These are phyloP conservation scores for Nannizzia gypsea DNA, from an alignment of 2,329 filamentous ascomycete genomes.

Conservation along the genomic window DNA sequence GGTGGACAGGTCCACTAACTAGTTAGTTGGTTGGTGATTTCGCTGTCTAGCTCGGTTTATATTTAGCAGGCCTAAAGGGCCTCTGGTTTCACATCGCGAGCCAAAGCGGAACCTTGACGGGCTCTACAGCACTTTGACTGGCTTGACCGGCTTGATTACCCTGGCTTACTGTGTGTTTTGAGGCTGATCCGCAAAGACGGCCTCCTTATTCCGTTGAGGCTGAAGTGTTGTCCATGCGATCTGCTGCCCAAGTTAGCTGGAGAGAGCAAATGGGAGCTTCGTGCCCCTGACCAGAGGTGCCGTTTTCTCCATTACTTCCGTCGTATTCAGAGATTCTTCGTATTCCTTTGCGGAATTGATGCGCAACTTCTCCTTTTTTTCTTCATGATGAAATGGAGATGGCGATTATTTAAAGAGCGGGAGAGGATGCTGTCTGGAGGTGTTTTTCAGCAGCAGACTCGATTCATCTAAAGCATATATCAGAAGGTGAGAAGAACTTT, in stretches of 20 bases:
- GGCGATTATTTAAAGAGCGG: neutral
- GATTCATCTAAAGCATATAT: neutral
- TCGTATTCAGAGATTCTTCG: slow-evolving; percentile 4
- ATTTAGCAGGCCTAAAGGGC: neutral
- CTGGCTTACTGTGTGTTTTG: neutral
- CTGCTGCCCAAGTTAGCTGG: neutral
- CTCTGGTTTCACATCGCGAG: neutral
- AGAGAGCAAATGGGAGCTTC: neutral
- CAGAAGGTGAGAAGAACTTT: neutral
- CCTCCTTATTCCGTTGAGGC: neutral
- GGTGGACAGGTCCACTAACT: no score
- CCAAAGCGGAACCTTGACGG: neutral
- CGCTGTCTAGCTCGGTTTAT: no score
- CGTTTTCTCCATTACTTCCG: neutral
- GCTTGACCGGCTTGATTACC: neutral
- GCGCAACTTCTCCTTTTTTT: neutral
- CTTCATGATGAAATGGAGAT: neutral
- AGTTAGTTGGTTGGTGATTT: no score
- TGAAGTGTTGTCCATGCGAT: neutral
- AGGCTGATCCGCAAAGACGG: neutral
- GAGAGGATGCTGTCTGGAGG: neutral
- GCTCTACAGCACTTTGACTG: neutral
- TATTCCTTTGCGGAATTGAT: neutral
- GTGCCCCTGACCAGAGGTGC: neutral
- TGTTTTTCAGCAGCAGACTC: neutral